Conservation (phyloP, 2,329 filamentous ascomycete genomes). For the Periglandula ipomoeae region DNA sequence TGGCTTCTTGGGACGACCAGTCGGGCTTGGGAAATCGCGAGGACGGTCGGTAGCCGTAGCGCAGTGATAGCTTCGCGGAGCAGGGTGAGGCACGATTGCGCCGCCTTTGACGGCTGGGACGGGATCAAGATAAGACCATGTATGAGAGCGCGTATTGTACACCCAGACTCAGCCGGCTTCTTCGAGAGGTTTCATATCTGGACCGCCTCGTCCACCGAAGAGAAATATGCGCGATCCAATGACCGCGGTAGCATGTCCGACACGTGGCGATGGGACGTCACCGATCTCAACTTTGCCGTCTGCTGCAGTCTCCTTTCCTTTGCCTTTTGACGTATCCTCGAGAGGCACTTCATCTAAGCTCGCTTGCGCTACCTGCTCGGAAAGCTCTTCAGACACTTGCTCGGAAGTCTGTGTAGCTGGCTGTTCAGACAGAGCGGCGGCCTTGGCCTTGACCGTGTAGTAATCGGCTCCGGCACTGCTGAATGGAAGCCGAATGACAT, state of each 20-base stretch:
- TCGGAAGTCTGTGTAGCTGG: slow-evolving; percentile 7
- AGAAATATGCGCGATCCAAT: slow-evolving; percentile 66
- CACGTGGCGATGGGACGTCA: slow-evolving; percentile 54
- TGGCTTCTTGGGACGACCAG: slow-evolving; percentile 19
- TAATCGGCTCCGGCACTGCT: slow-evolving; percentile 51
- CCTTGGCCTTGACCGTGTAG: slow-evolving; percentile 42
- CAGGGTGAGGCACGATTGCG: slow-evolving; percentile 38
- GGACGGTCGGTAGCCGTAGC: slow-evolving; percentile 49
- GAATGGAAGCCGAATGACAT: slow-evolving; percentile 53
- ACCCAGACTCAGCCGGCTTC: slow-evolving; percentile 69
- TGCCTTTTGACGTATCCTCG: slow-evolving; percentile 19
- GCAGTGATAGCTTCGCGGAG: slow-evolving; percentile 62
- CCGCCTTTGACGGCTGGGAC: slow-evolving; percentile 32
- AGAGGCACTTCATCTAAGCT: slow-evolving; percentile 34
- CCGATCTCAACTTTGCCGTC: slow-evolving; percentile 21
- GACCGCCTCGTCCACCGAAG: slow-evolving; percentile 69
- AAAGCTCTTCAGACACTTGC: not conserved
- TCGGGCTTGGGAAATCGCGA: slow-evolving; percentile 34
- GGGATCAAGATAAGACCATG: slow-evolving; percentile 59
- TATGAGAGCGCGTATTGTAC: slow-evolving; percentile 54
- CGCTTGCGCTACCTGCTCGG: slow-evolving; percentile 17
- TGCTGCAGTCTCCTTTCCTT: slow-evolving; percentile 29
- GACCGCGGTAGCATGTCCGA: slow-evolving; percentile 63
- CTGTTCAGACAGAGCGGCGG: slow-evolving; percentile 20
- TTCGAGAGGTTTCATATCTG: slow-evolving; percentile 60